Evolutionary conservation across 805 yeast genomes (phyloP).

Genomic region (Debaryomyces maramus): DNA sequence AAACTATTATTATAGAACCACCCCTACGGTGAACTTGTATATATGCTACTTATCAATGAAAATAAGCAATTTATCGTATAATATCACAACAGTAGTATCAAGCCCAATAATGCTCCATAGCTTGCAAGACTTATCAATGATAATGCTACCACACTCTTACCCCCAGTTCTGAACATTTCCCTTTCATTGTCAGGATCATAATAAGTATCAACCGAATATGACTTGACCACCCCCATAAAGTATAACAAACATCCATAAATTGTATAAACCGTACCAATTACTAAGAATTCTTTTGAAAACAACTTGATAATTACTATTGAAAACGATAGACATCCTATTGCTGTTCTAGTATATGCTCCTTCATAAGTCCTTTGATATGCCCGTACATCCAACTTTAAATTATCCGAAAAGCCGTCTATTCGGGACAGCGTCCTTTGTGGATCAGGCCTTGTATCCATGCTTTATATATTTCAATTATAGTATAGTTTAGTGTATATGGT

Average conservation of each 20-base stretch:
- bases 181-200: conserved; percentile 37
- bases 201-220: conserved; percentile 35
- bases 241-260: conserved; percentile 52
- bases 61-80: too few species aligned
- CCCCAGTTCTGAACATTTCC: conserved; percentile 58
- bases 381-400: conserved; percentile 49
- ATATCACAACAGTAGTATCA: conserved; percentile 44
- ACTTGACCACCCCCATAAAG: conserved; percentile 39
- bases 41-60: too few species aligned
- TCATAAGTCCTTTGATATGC: conserved; percentile 84
- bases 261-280: conserved; percentile 66
- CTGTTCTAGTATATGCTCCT: conserved; percentile 77
- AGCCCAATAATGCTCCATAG: conserved; percentile 51
- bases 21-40: too few species aligned
- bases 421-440: conserved; percentile 28
- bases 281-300: conserved; percentile 61
- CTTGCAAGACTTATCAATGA: conserved; percentile 50
- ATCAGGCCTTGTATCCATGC: conserved; percentile 2
- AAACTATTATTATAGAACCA: too few species aligned
- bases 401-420: conserved; percentile 38
- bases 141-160: conserved; percentile 56
- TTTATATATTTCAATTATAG: conserved; percentile 1
- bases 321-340: conserved; percentile 67
- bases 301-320: conserved; percentile 63
- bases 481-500: too few species aligned